These are phyloP conservation scores for Tricholoma bakamatsutake DNA, from an alignment of 768 basidiomycete species.

Conservation along the genomic window DNA sequence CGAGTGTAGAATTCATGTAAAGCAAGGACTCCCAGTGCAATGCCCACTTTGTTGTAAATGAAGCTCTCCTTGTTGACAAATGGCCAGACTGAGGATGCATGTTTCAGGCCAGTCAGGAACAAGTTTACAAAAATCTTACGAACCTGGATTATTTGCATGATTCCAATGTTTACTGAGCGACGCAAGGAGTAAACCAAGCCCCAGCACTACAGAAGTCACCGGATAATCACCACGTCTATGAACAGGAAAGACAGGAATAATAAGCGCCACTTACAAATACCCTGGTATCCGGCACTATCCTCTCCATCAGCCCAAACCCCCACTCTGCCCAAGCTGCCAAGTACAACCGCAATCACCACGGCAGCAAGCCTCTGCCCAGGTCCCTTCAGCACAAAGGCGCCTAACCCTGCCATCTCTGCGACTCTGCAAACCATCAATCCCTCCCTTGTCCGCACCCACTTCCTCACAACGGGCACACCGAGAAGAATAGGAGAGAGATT, in stretches of 20 bases:
- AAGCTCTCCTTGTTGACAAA: conserved; percentile 60
- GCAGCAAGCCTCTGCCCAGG: conserved; percentile 50
- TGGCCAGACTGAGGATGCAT: conserved; percentile 58
- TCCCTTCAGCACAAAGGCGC: conserved; percentile 44
- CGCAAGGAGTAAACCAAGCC: conserved; percentile 60
- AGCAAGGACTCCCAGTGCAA: conserved; percentile 52
- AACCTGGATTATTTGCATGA: conserved; percentile 76
- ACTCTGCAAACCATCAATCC: conserved; percentile 23
- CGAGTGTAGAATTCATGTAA: conserved; percentile 51
- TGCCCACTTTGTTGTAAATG: conserved; percentile 65
- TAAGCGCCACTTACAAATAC: conserved; percentile 33
- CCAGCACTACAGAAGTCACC: conserved; percentile 40
- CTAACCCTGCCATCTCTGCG: conserved; percentile 38
- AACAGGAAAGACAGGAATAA: neutral
- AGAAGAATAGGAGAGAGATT: conserved; percentile 68
- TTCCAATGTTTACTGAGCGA: conserved; percentile 73
- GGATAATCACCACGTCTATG: neutral
- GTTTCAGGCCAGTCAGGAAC: conserved; percentile 1
- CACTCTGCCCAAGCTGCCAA: conserved; percentile 38
- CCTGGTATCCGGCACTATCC: conserved; percentile 38
- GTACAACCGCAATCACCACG: conserved; percentile 45
- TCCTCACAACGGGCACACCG: conserved; percentile 35
- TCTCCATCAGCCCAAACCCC: conserved; percentile 38
- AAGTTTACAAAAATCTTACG: conserved; percentile 3
- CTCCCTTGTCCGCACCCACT: conserved; percentile 39